Evolutionary conservation across 2,329 filamentous ascomycete species (phyloP), one percentile per base, ranked within the genome.

Genomic region (Trichoderma sp.): DNA sequence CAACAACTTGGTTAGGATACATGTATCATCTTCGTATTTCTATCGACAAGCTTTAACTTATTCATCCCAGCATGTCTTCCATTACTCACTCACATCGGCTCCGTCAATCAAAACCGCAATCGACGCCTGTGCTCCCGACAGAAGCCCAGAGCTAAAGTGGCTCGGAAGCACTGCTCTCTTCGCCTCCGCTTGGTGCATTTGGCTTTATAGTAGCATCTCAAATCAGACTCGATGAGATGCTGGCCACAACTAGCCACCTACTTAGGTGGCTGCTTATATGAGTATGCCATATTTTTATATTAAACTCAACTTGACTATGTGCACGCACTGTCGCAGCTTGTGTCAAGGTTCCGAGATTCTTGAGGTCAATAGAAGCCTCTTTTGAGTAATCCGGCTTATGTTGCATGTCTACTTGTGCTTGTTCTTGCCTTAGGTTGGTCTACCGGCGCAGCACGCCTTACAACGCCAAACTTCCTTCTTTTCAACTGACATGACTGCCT

Each of bases 381-480:
- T 12, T 28, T 26, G 36, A 47, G 5, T n/a, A 24, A n/a, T 60
- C 65, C 8, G 36, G 21, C 39, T 26, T 9, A 6, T 24, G 53
- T 21, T 58, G 65, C 56, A 36, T 47, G 53, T 30, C 34, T 43
- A 21, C 65, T 39, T 47, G 15, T n/a, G 34, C 56, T 60, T 60
- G 9, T 30, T 58, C 53, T 36, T 53, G 39, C 39, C 66, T 57
- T 70, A 70, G 60, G n/a, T 51, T 43, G 57, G 26, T 28, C 30
- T 70, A 30, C 39, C 39, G n/a, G 57, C 26, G 39, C 32, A 70
- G 57, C 66, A 70, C 28, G 77, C 72, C 73, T 86, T 85, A 75
- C 85, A 87, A 36, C 79, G 78, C 86, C 85, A 86, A 32, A 78
- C 79, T 14, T 75, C 57, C 14, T 62, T 60, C 56, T 77, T 79